Percentiles rank a stretch among this genome's conserved stretches.
Conservation (phyloP, 805 yeast genomes). For the Saccharomycopsis fermentans region DNA sequence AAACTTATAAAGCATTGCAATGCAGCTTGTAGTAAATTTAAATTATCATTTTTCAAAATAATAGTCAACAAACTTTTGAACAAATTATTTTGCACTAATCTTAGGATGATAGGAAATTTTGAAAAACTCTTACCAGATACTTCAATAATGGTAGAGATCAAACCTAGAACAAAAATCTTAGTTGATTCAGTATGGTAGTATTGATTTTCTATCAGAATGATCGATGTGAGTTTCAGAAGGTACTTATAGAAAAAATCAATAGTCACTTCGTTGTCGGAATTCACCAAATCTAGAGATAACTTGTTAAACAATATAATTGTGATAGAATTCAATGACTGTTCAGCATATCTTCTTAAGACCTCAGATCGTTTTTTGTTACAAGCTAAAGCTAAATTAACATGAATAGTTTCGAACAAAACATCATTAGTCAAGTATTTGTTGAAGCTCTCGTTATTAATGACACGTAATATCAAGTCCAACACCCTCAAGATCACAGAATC, state of each 20-base stretch:
- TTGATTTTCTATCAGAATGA: conserved; percentile 74
- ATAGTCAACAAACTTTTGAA: conserved; percentile 78
- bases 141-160: conserved; percentile 73
- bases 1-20: conserved; percentile 67
- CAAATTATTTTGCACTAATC: conserved; percentile 66
- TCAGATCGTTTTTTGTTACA: conserved; percentile 89
- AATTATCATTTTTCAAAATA: conserved; percentile 63
- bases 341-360: conserved; percentile 81
- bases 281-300: conserved; percentile 41
- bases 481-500: conserved; percentile 85
- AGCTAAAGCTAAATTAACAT: conserved; percentile 84
- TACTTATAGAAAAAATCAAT: conserved; percentile 41
- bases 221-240: conserved; percentile 62
- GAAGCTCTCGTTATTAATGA: conserved; percentile 36
- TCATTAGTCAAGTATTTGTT: conserved; percentile 69
- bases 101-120: conserved; percentile 41
- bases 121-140: conserved; percentile 55
- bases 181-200: conserved; percentile 81
- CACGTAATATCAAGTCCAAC: conserved; percentile 56
- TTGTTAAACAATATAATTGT: conserved; percentile 59
- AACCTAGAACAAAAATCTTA: conserved; percentile 68
- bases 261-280: conserved; percentile 67
- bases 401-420: conserved; percentile 77
- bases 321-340: conserved; percentile 61
- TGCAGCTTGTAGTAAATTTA: conserved; percentile 62